A percentile compares a stretch with the other conserved stretches of the same genome.
These are phyloP conservation scores for Candida michaelii DNA, from an alignment of 805 yeast genomes.

Conservation along the genomic window DNA sequence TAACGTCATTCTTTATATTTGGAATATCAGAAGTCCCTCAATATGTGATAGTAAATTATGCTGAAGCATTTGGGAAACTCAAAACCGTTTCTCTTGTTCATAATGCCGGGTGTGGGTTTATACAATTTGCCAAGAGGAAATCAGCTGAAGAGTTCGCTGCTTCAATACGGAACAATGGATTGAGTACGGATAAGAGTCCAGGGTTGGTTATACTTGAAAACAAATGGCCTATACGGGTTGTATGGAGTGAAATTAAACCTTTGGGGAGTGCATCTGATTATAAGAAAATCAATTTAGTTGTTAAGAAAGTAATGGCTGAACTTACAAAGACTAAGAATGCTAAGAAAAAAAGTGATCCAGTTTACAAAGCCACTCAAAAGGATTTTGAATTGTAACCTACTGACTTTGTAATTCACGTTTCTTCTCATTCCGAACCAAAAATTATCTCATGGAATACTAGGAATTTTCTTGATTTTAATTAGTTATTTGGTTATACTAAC, in stretches of 20 bases:
- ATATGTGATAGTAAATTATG: slow-evolving; percentile 52
- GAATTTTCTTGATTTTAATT: too few relatives aligned
- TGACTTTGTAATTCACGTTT: too few relatives aligned
- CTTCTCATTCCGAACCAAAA: too few relatives aligned
- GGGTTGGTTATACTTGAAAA: slow-evolving; percentile 33
- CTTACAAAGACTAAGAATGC: slow-evolving; percentile 28
- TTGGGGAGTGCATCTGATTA: slow-evolving; percentile 48
- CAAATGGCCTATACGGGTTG: slow-evolving; percentile 48
- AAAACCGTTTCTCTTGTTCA: slow-evolving; percentile 53
- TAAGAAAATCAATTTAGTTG: slow-evolving; percentile 49
- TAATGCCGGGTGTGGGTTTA: slow-evolving; percentile 61
- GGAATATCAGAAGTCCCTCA: slow-evolving; percentile 73
- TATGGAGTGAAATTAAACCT: slow-evolving; percentile 53
- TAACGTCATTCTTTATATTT: slow-evolving; percentile 69
- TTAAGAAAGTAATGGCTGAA: slow-evolving; percentile 52
- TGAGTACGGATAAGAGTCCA: slow-evolving; percentile 29
- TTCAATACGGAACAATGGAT: slow-evolving; percentile 22
- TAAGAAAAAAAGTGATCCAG: not conserved
- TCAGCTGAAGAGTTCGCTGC: slow-evolving; percentile 49
- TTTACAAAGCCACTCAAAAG: slow-evolving; percentile 12
- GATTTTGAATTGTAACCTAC: slow-evolving; percentile 19
- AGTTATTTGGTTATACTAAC: too few relatives aligned
- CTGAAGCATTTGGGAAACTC: slow-evolving; percentile 45
- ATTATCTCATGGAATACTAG: too few relatives aligned
- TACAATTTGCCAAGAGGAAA: slow-evolving; percentile 49